Percentiles rank a stretch among this genome's conserved stretches.
phyloP scores from a whole-genome alignment of 2,329 filamentous ascomycete genomes.

The Tolypocladium capitatum region DNA sequence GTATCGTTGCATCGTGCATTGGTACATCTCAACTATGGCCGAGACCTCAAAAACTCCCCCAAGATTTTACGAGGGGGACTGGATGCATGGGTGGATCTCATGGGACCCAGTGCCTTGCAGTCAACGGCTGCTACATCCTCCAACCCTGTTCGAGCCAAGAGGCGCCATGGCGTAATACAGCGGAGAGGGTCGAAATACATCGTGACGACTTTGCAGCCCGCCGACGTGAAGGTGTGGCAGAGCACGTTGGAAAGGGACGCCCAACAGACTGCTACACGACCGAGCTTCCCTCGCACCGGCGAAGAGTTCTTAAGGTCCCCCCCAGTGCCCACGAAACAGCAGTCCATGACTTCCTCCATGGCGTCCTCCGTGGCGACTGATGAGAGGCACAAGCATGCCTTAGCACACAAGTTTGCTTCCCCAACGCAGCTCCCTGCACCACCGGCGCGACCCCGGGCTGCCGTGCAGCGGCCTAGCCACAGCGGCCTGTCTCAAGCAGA shows the following conservation, averaged over 20 bases:
- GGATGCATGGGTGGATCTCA: constrained; percentile 73
- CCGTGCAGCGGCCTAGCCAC: constrained; percentile 59
- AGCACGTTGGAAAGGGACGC: constrained; percentile 58
- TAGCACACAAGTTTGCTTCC: constrained; percentile 23
- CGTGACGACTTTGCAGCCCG: constrained; percentile 58
- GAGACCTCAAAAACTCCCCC: constrained; percentile 58
- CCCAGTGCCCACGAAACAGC: constrained; percentile 47
- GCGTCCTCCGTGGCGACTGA: too few relatives aligned
- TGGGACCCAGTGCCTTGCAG: constrained; percentile 54
- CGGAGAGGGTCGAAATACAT: constrained; percentile 31
- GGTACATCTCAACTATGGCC: constrained; percentile 69
- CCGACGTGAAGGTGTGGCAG: constrained; percentile 73
- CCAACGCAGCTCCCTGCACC: constrained; percentile 39
- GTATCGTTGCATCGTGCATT: constrained; percentile 66
- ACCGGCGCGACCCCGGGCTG: constrained; percentile 54
- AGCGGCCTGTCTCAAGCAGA: constrained; percentile 49
- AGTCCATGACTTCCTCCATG: constrained; percentile 43
- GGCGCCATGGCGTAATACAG: constrained; percentile 14
- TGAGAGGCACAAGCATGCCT: constrained; percentile 13
- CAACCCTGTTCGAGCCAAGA: constrained; percentile 7
- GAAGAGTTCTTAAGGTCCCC: constrained; percentile 82
- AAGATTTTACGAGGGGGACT: constrained; percentile 73
- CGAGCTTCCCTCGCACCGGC: constrained; percentile 51
- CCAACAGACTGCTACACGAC: constrained; percentile 33
- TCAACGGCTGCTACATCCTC: constrained; percentile 23